phyloP scores from a whole-genome alignment of 2,329 filamentous ascomycete species.

The Aureobasidium vineae region DNA sequence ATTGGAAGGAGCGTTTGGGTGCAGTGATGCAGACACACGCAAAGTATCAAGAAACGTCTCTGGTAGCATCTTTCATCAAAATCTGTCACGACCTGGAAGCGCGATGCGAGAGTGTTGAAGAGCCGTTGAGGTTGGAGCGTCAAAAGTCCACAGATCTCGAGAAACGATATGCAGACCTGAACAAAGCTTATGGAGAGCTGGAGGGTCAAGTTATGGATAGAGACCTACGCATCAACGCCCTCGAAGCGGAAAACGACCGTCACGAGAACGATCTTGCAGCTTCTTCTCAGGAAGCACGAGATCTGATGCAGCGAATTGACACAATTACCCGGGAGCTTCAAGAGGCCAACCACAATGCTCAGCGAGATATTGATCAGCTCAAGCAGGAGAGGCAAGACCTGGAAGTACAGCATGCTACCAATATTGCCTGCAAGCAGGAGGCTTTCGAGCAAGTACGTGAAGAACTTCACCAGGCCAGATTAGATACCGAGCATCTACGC shows the following conservation, averaged over 20 bases:
- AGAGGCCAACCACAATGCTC: constrained; percentile 37
- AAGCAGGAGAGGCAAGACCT: constrained; percentile 45
- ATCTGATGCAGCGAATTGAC: constrained; percentile 39
- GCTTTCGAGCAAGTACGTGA: constrained; percentile 45
- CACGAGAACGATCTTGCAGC: constrained; percentile 41
- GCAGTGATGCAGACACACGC: constrained; percentile 47
- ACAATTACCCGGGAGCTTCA: constrained; percentile 41
- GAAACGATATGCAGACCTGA: constrained; percentile 41
- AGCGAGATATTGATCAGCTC: constrained; percentile 43
- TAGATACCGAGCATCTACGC: constrained; percentile 27
- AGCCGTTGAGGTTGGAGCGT: constrained; percentile 51
- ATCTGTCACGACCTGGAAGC: constrained; percentile 57
- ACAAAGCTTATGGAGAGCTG: constrained; percentile 40
- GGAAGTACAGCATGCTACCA: constrained; percentile 47
- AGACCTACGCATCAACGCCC: constrained; percentile 39
- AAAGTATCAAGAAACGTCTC: constrained; percentile 46
- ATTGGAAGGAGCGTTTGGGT: constrained; percentile 53
- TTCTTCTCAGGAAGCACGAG: constrained; percentile 41
- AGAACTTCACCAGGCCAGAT: constrained; percentile 32
- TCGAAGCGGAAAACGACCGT: constrained; percentile 45
- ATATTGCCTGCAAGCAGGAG: constrained; percentile 48
- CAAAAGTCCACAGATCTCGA: constrained; percentile 39
- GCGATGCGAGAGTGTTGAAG: constrained; percentile 56
- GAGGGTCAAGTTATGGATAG: constrained; percentile 41
- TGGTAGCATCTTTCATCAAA: constrained; percentile 52